A percentile compares a stretch with the other conserved stretches of the same genome.
Evolutionary conservation across 331 rosid species (phyloP).

Genomic region (Pyracantha coccinea): DNA sequence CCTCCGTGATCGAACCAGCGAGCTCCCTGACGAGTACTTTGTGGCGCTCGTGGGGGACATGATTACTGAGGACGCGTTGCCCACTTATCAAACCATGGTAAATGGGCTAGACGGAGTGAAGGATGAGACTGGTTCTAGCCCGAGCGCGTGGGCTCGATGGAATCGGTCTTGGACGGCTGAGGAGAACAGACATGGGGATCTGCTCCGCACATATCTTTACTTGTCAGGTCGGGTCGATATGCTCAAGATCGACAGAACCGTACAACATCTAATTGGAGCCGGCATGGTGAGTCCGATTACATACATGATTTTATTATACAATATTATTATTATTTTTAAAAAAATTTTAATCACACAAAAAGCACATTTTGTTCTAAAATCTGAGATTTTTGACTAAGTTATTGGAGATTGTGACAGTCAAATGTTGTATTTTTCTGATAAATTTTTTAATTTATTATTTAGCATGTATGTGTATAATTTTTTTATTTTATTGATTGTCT

Average conservation of each 20-base stretch:
- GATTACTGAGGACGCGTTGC: slow-evolving; percentile 79
- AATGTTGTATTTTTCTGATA: too few species aligned
- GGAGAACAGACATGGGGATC: slow-evolving; percentile 65
- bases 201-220: slow-evolving; percentile 47
- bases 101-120: slow-evolving; percentile 44
- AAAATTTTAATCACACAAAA: too few species aligned
- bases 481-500: too few species aligned
- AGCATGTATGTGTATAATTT: too few species aligned
- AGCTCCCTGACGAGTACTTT: slow-evolving; percentile 55
- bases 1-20: slow-evolving; percentile 42
- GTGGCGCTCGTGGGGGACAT: slow-evolving; percentile 69
- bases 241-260: slow-evolving; percentile 3
- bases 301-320: too few species aligned
- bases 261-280: too few species aligned
- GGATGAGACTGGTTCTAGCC: slow-evolving; percentile 43
- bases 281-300: too few species aligned
- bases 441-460: too few species aligned
- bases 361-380: too few species aligned
- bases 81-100: slow-evolving; percentile 61
- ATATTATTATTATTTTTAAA: too few species aligned
- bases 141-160: slow-evolving; percentile 62
- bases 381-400: too few species aligned
- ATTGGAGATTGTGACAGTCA: too few species aligned
- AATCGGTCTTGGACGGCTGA: slow-evolving; percentile 68
- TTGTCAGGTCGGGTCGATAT: slow-evolving; percentile 70